Base-by-base conservation (phyloP, 2,329 filamentous ascomycete species). In the Aspergillus fijiensis region DNA sequence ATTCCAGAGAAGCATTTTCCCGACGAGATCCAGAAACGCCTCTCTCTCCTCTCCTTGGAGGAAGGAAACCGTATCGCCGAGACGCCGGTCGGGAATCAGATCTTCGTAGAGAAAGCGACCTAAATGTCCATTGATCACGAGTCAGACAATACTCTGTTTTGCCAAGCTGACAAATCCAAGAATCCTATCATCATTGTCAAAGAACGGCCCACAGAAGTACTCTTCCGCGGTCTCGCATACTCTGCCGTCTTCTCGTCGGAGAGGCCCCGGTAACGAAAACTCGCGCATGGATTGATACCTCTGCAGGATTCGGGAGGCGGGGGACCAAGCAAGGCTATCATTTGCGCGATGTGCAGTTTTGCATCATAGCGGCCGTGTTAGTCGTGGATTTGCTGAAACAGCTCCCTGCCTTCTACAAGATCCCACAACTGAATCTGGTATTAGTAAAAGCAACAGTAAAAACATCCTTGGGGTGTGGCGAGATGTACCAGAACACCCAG, bases 271-370 rank as follows among this genome's bases (percentile, higher is more conserved):
- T 69, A 69, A 77, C n/a, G 33, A 58, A 55, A 70, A 70, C 39
- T 67, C 66, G 65, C 61, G 65, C 67, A 72, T 74, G 49, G 49
- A 67, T 56, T 67, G 68, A 65, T 70, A 77, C 68, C 72, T 70
- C 62, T 70, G 59, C 57, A 79, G 58, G 9, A 79, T 49, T 74
- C 70, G 58, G 63, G 68, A 49, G 74, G 76, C 5, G 77, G 77
- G 39, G 69, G 71, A 14, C 77, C 77, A 2, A 80, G 64, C 59
- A 80, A 67, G 19, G 71, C 73, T 55, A 79, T 77, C 70, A 81
- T 80, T 62, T 80, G 70, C 5, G 77, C 76, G 10, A 81, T 60
- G 59, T 80, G 75, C 53, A 67, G 48, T 69, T 72, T 75, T 45
- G 74, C 67, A 66, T 72, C 67, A 51, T 80, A 80, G 25, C 64